Base-by-base conservation (phyloP, 2,329 filamentous ascomycete genomes). In the Pseudogymnoascus sp. region DNA sequence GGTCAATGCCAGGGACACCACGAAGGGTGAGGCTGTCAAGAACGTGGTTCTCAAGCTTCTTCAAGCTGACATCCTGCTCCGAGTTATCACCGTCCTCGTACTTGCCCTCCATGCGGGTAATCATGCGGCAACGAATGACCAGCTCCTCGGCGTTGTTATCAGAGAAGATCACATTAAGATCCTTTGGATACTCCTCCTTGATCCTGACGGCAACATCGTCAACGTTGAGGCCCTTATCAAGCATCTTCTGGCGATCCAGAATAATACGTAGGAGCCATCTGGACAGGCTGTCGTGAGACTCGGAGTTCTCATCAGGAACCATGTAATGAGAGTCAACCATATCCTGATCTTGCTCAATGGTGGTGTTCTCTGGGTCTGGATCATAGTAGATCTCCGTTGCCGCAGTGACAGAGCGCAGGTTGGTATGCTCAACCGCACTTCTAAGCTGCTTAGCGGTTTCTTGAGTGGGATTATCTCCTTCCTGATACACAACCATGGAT, bases 251-350 rank as follows among this genome's bases (percentile, higher is more conserved):
- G 64, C 95, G 90, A 73, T 96, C 93, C 60, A 99, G 85, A 18
- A 93, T 89, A 69, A 99, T 90, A 80, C 95, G 92, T 60, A 99
- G 84, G 65, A 99, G 79, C 96, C 96, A 99, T 75, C 92, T 90
- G 7, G 95, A 97, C 76, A 97, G 93, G 65, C 85, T 84, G 45
- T 90, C 86, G 64, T 82, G 76, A 1, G 80, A 78, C 63, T 83
- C 81, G 29, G 81, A 79, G 18, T 77, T 79, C 45, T 96, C 91
- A 68, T 96, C 92, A 0, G 91, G 91, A 73, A 97, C 90, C 74
- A 97, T 86, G 78, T 93, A 97, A 80, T 96, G 97, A 0, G 93
- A 96, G 69, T 97, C 92, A 5, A 99, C 90, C 85, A 97, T 96
- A 72, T 97, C 95, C 66, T 84, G 77, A 80, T 99, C 95, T 64